A percentile compares a stretch with the other conserved stretches of the same genome.
Evolutionary conservation across 495 filamentous ascomycete species (phyloP).

Genomic region (Penicillium goetzii): DNA sequence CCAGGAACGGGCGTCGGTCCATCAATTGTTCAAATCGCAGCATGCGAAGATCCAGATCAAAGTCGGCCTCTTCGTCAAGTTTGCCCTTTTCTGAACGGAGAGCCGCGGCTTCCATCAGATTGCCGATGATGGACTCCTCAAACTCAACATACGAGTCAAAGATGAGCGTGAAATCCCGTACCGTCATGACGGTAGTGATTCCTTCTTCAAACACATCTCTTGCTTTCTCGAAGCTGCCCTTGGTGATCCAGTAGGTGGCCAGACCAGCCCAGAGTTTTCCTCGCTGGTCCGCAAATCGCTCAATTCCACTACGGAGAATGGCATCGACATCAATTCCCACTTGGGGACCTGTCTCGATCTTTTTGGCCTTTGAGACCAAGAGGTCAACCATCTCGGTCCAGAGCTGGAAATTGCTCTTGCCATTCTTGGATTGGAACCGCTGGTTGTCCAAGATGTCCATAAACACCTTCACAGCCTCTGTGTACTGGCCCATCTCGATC

Average conservation of each 20-base stretch:
- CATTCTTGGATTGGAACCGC: slow-evolving; percentile 87
- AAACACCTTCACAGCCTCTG: slow-evolving; percentile 89
- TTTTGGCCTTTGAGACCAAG: slow-evolving; percentile 85
- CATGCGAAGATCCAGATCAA: slow-evolving; percentile 97
- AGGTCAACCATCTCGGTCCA: slow-evolving; percentile 99
- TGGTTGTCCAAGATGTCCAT: slow-evolving; percentile 94
- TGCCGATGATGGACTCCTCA: slow-evolving; percentile 92
- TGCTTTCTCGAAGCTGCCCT: slow-evolving; percentile 87
- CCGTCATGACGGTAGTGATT: slow-evolving; percentile 97
- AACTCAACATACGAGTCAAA: slow-evolving; percentile 98
- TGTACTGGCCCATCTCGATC: slow-evolving; percentile 79
- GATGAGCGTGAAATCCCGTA: slow-evolving; percentile 95
- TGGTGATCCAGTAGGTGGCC: slow-evolving; percentile 96
- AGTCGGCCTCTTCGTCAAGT: slow-evolving; percentile 83
- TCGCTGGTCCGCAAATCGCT: slow-evolving; percentile 89
- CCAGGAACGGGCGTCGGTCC: slow-evolving; percentile 93
- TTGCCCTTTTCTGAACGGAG: slow-evolving; percentile 79
- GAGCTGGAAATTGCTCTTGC: slow-evolving; percentile 92
- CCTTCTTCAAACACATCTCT: slow-evolving; percentile 96
- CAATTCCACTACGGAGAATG: slow-evolving; percentile 92
- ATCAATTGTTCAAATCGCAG: slow-evolving; percentile 97
- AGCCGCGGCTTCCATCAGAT: slow-evolving; percentile 86
- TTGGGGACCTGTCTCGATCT: slow-evolving; percentile 79
- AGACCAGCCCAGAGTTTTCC: slow-evolving; percentile 97
- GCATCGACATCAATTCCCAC: slow-evolving; percentile 88